phyloP scores from a whole-genome alignment of 768 basidiomycete species.

The Fibroporia radiculosa region DNA sequence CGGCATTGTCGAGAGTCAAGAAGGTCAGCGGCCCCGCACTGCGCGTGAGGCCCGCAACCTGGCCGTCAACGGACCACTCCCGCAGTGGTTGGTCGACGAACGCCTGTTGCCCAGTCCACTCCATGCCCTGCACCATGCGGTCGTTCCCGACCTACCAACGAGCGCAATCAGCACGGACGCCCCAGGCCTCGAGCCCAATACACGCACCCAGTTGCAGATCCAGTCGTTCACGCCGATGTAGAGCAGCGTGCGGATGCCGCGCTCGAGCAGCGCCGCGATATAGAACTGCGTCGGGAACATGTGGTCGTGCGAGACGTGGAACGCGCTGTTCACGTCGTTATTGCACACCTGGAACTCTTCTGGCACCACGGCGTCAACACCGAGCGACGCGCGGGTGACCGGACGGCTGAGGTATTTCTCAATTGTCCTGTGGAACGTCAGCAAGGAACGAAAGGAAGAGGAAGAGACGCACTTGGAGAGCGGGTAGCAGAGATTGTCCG shows the following conservation, averaged over 20 bases:
- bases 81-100: constrained; percentile 37
- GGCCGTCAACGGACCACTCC: constrained; percentile 49
- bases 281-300: constrained; percentile 29
- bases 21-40: constrained; percentile 51
- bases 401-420: constrained; percentile 53
- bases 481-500: constrained; percentile 50
- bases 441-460: background rate
- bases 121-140: constrained; percentile 46
- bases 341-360: constrained; percentile 34
- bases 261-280: constrained; percentile 47
- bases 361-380: constrained; percentile 44
- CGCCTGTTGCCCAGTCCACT: constrained; percentile 49
- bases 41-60: constrained; percentile 46
- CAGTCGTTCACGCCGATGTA: constrained; percentile 51
- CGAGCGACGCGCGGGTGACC: constrained; percentile 45
- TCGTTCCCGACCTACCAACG: constrained; percentile 43
- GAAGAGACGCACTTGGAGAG: constrained; percentile 29
- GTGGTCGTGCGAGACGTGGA: constrained; percentile 38
- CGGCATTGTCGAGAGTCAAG: constrained; percentile 54
- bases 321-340: constrained; percentile 38
- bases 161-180: background rate
- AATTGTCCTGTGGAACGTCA: constrained; percentile 37
- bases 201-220: constrained; percentile 46
- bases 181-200: too few species aligned
- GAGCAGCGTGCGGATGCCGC: constrained; percentile 42